Percentiles rank a stretch among this genome's conserved stretches.
Evolutionary conservation across 1,284 basidiomycete species (phyloP).

Genomic region (Cutaneotrichosporon cyanovorans): DNA sequence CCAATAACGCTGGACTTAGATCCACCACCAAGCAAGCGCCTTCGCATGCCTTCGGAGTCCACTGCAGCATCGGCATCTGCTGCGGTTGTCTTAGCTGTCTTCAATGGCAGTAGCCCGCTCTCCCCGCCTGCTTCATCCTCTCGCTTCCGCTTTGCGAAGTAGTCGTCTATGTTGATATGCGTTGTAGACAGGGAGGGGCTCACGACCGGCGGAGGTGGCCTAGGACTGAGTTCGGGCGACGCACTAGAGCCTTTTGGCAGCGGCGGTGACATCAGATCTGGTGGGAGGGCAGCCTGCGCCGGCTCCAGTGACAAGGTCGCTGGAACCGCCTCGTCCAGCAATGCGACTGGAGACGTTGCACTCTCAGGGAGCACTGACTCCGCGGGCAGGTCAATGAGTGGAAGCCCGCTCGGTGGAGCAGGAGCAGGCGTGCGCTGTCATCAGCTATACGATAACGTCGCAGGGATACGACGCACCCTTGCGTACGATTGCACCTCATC

Average conservation of each 20-base stretch:
- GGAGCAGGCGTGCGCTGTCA: constrained; percentile 7
- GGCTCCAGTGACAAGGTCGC: constrained; percentile 8
- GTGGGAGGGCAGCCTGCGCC: constrained; percentile 2
- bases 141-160: constrained; percentile 25
- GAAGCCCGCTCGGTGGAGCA: constrained; percentile 6
- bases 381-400: constrained; percentile 9
- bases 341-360: constrained; percentile 3
- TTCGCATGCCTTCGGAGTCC: constrained; percentile 14
- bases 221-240: neutral
- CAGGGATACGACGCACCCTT: constrained; percentile 8
- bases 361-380: constrained; percentile 7
- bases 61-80: neutral
- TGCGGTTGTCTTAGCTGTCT: constrained; percentile 3
- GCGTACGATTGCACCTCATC: constrained; percentile 10
- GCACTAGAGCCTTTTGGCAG: neutral
- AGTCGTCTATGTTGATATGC: constrained; percentile 17
- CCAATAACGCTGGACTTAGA: constrained; percentile 20
- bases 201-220: neutral
- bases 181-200: neutral
- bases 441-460: neutral
- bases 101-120: constrained; percentile 29
- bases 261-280: constrained; percentile 3
- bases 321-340: constrained; percentile 11
- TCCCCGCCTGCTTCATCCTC: constrained; percentile 29
- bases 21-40: constrained; percentile 9